Conservation (phyloP, 192 early-diverging fungal species). For the Coemansia sp. region DNA sequence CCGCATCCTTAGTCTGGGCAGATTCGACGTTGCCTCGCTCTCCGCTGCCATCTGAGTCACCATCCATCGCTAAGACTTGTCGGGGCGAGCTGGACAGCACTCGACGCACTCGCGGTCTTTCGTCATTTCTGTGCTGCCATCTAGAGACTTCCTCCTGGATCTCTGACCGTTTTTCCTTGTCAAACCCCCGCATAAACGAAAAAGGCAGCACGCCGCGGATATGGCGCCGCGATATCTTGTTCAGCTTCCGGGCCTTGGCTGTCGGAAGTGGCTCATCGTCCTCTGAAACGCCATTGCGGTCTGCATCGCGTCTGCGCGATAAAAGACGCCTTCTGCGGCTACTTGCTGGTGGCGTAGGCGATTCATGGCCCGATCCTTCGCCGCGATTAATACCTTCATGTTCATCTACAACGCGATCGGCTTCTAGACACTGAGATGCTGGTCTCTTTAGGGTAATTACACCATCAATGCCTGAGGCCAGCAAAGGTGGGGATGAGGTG, state of each 20-base stretch:
- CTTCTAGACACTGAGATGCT: background rate
- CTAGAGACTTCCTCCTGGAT: constrained; percentile 21
- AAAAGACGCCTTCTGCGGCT: constrained; percentile 7
- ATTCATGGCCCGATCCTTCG: background rate
- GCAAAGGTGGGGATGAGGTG: too few species aligned
- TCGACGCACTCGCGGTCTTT: background rate
- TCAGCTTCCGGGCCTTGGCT: constrained; percentile 17
- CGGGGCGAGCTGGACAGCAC: constrained; percentile 20
- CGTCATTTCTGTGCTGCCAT: constrained; percentile 1
- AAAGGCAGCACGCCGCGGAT: constrained; percentile 50
- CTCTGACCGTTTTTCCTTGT: constrained; percentile 15
- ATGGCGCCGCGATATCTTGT: constrained; percentile 30
- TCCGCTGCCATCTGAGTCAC: background rate
- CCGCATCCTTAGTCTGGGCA: background rate
- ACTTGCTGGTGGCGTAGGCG: background rate
- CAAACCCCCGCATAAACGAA: constrained; percentile 47
- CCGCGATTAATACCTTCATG: background rate
- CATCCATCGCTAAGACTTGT: background rate
- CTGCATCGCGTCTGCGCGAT: constrained; percentile 8
- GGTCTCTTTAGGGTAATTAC: background rate
- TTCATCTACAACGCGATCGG: background rate
- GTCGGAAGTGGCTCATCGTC: constrained; percentile 13
- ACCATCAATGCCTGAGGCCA: background rate
- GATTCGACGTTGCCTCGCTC: background rate
- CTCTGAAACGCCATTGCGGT: background rate